A percentile compares a stretch with the other conserved stretches of the same genome.
phyloP scores from a whole-genome alignment of 352 stramenopile species.

The Phytopythium ostracodes region DNA sequence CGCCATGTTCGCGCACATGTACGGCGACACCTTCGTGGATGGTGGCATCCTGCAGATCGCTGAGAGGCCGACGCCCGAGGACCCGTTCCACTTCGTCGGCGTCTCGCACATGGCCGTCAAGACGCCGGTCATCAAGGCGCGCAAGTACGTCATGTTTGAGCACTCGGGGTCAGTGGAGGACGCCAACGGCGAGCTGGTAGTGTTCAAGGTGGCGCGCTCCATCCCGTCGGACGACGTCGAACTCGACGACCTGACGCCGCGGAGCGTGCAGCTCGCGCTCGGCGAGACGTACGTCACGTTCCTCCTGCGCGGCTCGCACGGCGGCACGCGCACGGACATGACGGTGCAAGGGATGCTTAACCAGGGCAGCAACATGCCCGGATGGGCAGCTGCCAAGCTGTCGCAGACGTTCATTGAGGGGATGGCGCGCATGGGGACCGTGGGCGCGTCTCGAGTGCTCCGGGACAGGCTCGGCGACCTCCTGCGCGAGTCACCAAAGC shows the following conservation, averaged over 20 bases:
- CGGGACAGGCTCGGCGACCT: background rate
- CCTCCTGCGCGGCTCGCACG: background rate
- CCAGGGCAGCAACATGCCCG: background rate
- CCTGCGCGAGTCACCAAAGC: conserved; percentile 8
- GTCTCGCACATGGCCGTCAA: background rate
- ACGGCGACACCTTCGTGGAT: conserved; percentile 43
- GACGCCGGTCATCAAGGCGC: background rate
- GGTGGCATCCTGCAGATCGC: conserved; percentile 17
- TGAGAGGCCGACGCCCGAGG: conserved; percentile 3
- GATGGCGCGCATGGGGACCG: background rate
- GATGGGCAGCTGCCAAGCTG: background rate
- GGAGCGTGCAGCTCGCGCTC: background rate
- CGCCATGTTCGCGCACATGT: conserved; percentile 33
- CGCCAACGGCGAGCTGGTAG: background rate
- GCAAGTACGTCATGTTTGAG: background rate
- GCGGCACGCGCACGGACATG: background rate
- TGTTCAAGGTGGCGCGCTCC: background rate
- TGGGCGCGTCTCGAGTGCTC: background rate
- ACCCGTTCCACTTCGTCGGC: background rate
- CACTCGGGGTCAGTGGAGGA: background rate
- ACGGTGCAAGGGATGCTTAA: background rate
- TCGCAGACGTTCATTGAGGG: background rate
- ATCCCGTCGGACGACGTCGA: conserved; percentile 17
- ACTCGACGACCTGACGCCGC: background rate
- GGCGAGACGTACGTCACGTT: background rate